Evolutionary conservation across 2,329 filamentous ascomycete genomes (phyloP).

Genomic region (Fusarium luffae): DNA sequence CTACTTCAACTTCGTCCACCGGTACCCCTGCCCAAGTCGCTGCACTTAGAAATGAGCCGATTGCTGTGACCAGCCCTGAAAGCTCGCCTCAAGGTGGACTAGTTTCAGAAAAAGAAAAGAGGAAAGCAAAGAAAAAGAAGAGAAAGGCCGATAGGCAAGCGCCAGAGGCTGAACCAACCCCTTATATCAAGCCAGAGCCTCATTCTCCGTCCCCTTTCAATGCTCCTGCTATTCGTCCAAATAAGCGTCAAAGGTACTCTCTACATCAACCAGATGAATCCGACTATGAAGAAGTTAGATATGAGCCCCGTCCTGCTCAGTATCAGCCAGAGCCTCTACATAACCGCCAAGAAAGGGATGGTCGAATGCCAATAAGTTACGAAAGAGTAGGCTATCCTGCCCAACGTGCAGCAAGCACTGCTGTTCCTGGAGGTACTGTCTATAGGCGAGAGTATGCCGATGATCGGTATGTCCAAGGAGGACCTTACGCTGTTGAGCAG

Average conservation of each 20-base stretch:
- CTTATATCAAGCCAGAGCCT: constrained; percentile 73
- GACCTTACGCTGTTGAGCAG: constrained; percentile 50
- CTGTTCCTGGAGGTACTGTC: constrained; percentile 44
- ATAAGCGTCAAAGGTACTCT: constrained; percentile 66
- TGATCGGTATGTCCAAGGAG: constrained; percentile 46
- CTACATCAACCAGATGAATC: constrained; percentile 52
- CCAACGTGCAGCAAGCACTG: constrained; percentile 42
- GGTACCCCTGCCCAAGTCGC: constrained; percentile 64
- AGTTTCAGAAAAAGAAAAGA: constrained; percentile 62
- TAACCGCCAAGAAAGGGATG: constrained; percentile 45
- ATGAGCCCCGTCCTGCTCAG: constrained; percentile 54
- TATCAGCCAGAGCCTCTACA: constrained; percentile 51
- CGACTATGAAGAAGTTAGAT: constrained; percentile 54
- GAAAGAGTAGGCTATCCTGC: constrained; percentile 39
- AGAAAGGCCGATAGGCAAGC: constrained; percentile 63
- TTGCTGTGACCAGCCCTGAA: constrained; percentile 66
- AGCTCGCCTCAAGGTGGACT: constrained; percentile 67
- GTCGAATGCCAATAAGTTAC: constrained; percentile 52
- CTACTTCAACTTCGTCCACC: constrained; percentile 34
- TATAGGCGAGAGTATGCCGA: constrained; percentile 52
- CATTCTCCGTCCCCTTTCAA: constrained; percentile 69
- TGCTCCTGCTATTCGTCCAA: constrained; percentile 63
- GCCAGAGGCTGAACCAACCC: constrained; percentile 59
- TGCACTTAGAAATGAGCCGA: constrained; percentile 64
- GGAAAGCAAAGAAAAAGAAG: constrained; percentile 63